Base-by-base conservation (phyloP, 768 basidiomycete species). In the Neoboletus subvelutipes region DNA sequence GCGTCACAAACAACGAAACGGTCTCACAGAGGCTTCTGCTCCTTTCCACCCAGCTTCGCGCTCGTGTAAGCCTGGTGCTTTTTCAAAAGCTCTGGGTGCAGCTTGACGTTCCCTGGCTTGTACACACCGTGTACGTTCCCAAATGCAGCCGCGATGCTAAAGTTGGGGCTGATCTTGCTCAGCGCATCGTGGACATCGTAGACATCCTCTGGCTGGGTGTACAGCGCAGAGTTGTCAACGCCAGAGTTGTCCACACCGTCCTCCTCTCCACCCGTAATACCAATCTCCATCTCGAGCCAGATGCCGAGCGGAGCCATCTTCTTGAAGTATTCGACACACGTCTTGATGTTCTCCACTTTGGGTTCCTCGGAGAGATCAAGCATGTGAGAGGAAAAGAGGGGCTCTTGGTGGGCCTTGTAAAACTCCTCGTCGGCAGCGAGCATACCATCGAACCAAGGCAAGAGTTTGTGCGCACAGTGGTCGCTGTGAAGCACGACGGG, bases 261-360 rank as follows among this genome's bases (percentile, higher is more conserved):
- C 74, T 99, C 97, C 75, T 99, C 97, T 67, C 97, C 97, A 69
- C 97, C 97, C 50, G 97, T 99, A 76, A 99, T 98, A 69, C 97
- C 97, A 73, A 99, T 99, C 77, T 99, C 97, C 97, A 99, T 99
- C 83, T 99, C 97, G 73, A 99, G 92, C 93, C 93, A 99, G 59
- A 92, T 77, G 50, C 91, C 89, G 69, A 98, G 74, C 59, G 88
- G 85, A 3, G 91, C 90, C 94, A 98, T 90, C 71, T 92, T 92
- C 77, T 87, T 82, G 76, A 98, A 96, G 83, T 99, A 99, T 71
- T 93, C 84, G 57, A 80, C 93, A 74, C 97, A 98, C 52, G 80
- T 92, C 42, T 81, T 87, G 71, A 98, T 99, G 81, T 98, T 99
- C 68, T 97, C 82, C 59, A 94, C 95, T 69, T 92, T 90, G 67